Conservation (phyloP, 1,139 yeast species). For the Spathaspora sp. region DNA sequence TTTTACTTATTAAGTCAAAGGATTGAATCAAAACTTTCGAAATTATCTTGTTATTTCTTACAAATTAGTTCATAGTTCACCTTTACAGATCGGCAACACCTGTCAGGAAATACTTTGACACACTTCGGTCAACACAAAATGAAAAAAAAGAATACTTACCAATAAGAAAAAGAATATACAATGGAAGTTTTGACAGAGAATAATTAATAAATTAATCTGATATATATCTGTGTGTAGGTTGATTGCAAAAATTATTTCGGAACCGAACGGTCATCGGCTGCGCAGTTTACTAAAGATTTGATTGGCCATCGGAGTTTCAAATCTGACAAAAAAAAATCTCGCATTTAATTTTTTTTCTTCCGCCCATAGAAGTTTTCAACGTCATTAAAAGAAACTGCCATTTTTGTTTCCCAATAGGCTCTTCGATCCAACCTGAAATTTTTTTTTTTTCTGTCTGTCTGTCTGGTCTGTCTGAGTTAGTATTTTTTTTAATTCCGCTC, state of each 20-base stretch:
- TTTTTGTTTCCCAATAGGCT: not conserved
- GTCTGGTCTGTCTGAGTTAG: not conserved
- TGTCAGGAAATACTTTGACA: not conserved
- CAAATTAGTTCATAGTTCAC: too few species aligned
- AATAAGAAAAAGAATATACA: not conserved
- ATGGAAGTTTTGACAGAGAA: not conserved
- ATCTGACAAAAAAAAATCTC: not conserved
- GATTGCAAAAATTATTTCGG: constrained; percentile 1
- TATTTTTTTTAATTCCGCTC: not conserved
- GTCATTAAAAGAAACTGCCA: not conserved
- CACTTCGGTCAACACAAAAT: not conserved
- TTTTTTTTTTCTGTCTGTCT: not conserved
- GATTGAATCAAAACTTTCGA: too few species aligned
- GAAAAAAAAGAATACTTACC: not conserved
- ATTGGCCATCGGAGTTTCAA: not conserved
- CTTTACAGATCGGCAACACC: not conserved
- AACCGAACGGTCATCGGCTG: constrained; percentile 1
- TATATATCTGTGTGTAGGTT: too few species aligned
- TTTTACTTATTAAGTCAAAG: too few species aligned
- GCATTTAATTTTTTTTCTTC: not conserved
- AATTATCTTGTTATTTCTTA: too few species aligned
- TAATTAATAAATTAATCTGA: not conserved
- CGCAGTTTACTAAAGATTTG: not conserved
- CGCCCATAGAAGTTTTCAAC: not conserved
- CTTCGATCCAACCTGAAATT: constrained; percentile 2